phyloP scores from a whole-genome alignment of 1,139 yeast species.

The Kurtzmaniella quercitrusa region DNA sequence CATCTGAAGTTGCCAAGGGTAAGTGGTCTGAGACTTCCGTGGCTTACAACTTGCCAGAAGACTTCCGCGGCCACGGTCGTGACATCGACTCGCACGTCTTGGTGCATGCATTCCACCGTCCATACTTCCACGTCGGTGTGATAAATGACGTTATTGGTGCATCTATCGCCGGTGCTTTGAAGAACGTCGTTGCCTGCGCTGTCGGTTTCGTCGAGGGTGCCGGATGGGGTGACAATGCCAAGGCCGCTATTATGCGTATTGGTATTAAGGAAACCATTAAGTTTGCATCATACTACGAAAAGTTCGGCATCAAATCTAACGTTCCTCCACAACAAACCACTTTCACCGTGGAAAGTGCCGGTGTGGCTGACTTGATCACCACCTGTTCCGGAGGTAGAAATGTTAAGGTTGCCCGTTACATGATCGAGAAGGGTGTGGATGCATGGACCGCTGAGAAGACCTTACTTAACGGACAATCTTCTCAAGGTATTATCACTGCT shows the following conservation, averaged over 20 bases:
- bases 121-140: slow-evolving; percentile 91
- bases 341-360: slow-evolving; percentile 88
- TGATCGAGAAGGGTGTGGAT: slow-evolving; percentile 65
- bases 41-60: slow-evolving; percentile 73
- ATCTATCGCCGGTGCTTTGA: slow-evolving; percentile 90
- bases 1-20: slow-evolving; percentile 89
- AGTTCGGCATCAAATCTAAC: slow-evolving; percentile 66
- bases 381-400: slow-evolving; percentile 97
- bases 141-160: slow-evolving; percentile 91
- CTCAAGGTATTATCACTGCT: slow-evolving; percentile 89
- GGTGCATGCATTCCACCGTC: slow-evolving; percentile 84
- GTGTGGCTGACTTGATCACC: slow-evolving; percentile 95
- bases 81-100: slow-evolving; percentile 70
- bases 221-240: slow-evolving; percentile 98
- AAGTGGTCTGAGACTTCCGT: slow-evolving; percentile 95
- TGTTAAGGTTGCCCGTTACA: slow-evolving; percentile 79
- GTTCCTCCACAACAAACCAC: slow-evolving; percentile 75
- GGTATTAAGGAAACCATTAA: slow-evolving; percentile 82
- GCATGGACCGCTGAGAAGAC: slow-evolving; percentile 80
- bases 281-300: slow-evolving; percentile 44
- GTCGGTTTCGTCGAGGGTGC: slow-evolving; percentile 95
- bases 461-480: slow-evolving; percentile 86
- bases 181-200: slow-evolving; percentile 88
- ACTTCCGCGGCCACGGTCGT: slow-evolving; percentile 65
- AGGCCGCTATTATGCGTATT: slow-evolving; percentile 92